Base-by-base conservation (phyloP, 2,329 filamentous ascomycete species). In the Pezicula carpinea region DNA sequence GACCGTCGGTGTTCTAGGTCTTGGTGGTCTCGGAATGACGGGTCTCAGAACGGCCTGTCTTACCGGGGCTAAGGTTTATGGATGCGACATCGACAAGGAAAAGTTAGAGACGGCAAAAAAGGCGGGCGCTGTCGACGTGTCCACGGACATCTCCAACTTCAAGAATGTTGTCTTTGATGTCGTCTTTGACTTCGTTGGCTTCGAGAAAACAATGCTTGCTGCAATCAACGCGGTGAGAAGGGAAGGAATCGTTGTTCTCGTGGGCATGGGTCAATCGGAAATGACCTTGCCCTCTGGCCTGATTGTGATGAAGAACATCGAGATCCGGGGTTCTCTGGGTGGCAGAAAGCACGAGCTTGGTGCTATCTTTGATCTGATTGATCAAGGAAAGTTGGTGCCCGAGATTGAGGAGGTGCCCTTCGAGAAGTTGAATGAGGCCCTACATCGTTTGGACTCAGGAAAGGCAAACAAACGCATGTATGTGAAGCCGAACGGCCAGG, bases 131-230 rank as follows among this genome's bases (percentile, higher is more conserved):
- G 46, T 42, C 41, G 41, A 39, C 19, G 49, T 51, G 31, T 39
- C 46, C 32, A 43, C 42, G 26, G 21, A 39, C 39, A 29, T 51
- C 35, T 22, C 38, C 23, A n/a, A 48, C 17, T 29, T 39, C 36
- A 21, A 34, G 18, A 15, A 43, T 43, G n/a, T 47, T 29, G 17
- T 23, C 6, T 45, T 49, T 40, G 46, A 42, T 18, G 47, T 47
- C 10, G 42, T 52, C 17, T 23, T 52, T 8, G 50, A 52, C 26
- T 52, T 52, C 39, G 50, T 36, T 21, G 50, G 50, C 13, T 31
- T 47, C 6, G 32, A 38, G 3, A 21, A 33, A 7, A 52, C 50
- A n/a, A 50, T 36, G 4, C 19, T 26, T 8, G 50, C 39, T 4
- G 50, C 47, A 8, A 18, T 50, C n/a, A 39, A 44, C 4, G 47